Conservation (phyloP, 106 monocot species). For the Narthecium ossifragum region DNA sequence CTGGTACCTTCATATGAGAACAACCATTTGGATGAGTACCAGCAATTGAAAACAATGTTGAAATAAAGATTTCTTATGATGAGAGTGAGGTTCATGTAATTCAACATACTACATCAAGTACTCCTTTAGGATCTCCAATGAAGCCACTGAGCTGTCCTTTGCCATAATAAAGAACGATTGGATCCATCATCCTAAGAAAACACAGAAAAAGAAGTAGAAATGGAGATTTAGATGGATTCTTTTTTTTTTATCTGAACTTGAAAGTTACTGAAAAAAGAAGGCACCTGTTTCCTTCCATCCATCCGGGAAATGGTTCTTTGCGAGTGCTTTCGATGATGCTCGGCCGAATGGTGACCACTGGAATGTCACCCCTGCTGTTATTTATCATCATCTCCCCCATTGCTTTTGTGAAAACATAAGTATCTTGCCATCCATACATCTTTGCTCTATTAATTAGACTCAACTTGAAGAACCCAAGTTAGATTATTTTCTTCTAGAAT, state of each 20-base stretch:
- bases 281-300: slow-evolving; percentile 94
- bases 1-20: slow-evolving; percentile 40
- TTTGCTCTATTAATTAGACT: slow-evolving; percentile 43
- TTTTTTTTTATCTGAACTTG: too few relatives aligned
- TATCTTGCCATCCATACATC: slow-evolving; percentile 84
- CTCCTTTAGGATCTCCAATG: slow-evolving; percentile 58
- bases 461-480: neutral
- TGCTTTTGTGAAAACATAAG: slow-evolving; percentile 87
- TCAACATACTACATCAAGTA: slow-evolving; percentile 73
- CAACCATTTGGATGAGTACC: neutral
- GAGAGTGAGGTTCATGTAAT: neutral
- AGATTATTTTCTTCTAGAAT: too few relatives aligned
- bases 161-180: slow-evolving; percentile 75
- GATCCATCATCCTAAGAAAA: slow-evolving; percentile 85
- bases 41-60: neutral
- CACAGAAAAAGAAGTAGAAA: neutral
- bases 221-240: neutral
- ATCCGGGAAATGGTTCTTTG: slow-evolving; percentile 86
- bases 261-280: neutral
- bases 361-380: slow-evolving; percentile 67
- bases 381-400: slow-evolving; percentile 92
- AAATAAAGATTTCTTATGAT: neutral
- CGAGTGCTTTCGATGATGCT: slow-evolving; percentile 79
- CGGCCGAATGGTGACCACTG: slow-evolving; percentile 75
- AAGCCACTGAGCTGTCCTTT: slow-evolving; percentile 87